Evolutionary conservation across 176 grass and related monocot species (phyloP), one percentile per base, ranked within the genome.

Genomic region (Juncus effusus): DNA sequence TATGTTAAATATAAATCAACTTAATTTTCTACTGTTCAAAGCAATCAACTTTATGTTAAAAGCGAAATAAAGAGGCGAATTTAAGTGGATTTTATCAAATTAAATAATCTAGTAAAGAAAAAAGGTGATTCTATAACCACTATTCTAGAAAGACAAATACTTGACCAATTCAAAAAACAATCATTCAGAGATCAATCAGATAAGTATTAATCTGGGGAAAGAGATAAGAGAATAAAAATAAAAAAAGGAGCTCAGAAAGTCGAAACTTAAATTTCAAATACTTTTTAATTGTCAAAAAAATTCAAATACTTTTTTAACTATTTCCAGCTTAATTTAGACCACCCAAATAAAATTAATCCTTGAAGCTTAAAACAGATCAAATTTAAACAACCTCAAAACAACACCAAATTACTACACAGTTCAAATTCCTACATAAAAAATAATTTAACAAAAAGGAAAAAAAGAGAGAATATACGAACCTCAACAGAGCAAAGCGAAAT

Each of bases 401-500:
- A 60, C 13, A 59, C 58, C 66, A 61, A 16, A 16, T 36, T 61
- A 19, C 56, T 6, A 61, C 4, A 61, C 56, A 42, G 2, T 9
- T 44, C 36, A 44, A 66, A 66, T 50, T 51, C 38, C 5, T 37
- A 10, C 3, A 66, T 5, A 44, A 15, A 66, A 9, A 66, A 66
- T 0, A 66, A 51, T 28, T 47, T 14, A 9, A 49, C 12, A 42
- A 51, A 66, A 45, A 45, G 14, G 13, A 10, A 64, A 40, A 64
- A 10, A 64, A 42, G 51, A 55, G 44, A 40, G 67, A 71, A 71
- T 71, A 71, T 40, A 71, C 67, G 6, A 51, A 71, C 67, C 67
- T 51, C 11, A 58, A 56, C n/a, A 44, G 35, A 56, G 12, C 67
- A 42, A 42, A 42, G 19, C 19, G 19, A 28, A 28, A 28, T 28